These are phyloP conservation scores for Rhodocollybia butyracea DNA, from an alignment of 768 basidiomycete genomes.

Conservation along the genomic window DNA sequence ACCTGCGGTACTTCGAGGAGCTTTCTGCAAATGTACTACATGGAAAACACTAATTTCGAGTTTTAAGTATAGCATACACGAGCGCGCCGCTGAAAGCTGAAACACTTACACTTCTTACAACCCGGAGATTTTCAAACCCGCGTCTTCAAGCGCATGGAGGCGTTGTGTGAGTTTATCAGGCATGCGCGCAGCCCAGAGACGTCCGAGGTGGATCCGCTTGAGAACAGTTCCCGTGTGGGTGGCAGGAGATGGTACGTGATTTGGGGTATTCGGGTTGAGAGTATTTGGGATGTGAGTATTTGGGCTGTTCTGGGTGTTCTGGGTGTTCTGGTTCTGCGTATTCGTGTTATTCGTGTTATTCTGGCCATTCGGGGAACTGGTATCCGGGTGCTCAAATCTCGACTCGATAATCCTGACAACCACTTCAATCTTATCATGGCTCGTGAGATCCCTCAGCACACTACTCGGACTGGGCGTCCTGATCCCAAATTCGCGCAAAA, in stretches of 20 bases:
- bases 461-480: neutral
- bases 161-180: neutral
- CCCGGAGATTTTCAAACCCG: neutral
- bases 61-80: too few species aligned
- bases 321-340: neutral
- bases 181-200: neutral
- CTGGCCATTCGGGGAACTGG: neutral
- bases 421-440: neutral
- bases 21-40: too few species aligned
- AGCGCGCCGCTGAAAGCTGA: too few species aligned
- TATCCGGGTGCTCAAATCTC: neutral
- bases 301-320: neutral
- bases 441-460: neutral
- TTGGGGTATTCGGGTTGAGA: too few species aligned
- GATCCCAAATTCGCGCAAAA: neutral
- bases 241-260: too few species aligned
- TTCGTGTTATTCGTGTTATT: neutral
- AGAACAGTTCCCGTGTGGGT: neutral
- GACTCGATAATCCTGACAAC: neutral
- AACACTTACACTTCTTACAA: too few species aligned
- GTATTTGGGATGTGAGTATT: neutral
- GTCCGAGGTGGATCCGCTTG: neutral
- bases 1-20: too few species aligned
- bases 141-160: neutral
- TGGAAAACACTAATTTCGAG: too few species aligned